Evolutionary conservation across 2,329 filamentous ascomycete genomes (phyloP), one percentile per base, ranked within the genome.

Genomic region (Phoma sp.): DNA sequence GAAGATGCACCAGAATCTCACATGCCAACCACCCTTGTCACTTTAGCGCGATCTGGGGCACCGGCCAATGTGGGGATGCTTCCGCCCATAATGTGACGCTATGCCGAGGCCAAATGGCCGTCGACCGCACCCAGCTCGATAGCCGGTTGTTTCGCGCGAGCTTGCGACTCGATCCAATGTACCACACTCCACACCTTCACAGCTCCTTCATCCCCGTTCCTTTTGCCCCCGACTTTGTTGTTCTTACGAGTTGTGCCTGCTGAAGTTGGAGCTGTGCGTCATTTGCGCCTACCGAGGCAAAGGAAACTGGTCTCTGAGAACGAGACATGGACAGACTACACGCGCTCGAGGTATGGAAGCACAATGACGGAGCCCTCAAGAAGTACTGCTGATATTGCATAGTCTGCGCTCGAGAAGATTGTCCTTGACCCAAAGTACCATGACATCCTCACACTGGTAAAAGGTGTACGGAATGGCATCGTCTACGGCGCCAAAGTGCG

Each of bases 401-500:
- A 93, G 90, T 81, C 83, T 64, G 81, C 84, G 57, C 78, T 93
- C 65, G 92, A 96, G 79, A 83, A 84, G 64, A 82, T 96, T 51
- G 81, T 93, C 63, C 84, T 95, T 58, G 87, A 98, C 74, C 92
- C 93, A 5, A 83, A 86, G 63, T 91, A 96, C 78, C 91, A 95
- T 68, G 91, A 95, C 68, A 75, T 92, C 50, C 85, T 99, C 58
- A 86, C 91, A 52, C 83, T 99, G 64, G 75, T 96, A 75, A 99
- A 99, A 84, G 92, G 87, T 68, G 90, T 95, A 64, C 92, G 95
- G 78, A 99, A 98, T 86, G 95, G 95, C 75, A 88, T 93, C 62
- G 92, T 99, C 60, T 99, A 99, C 78, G 95, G 95, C 57, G 87
- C 91, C 68, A 98, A 98, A 85, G 92, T 99, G 76, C 93, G 95